Evolutionary conservation across 1,139 yeast genomes (phyloP).

Genomic region (Wickerhamomyces sp.): DNA sequence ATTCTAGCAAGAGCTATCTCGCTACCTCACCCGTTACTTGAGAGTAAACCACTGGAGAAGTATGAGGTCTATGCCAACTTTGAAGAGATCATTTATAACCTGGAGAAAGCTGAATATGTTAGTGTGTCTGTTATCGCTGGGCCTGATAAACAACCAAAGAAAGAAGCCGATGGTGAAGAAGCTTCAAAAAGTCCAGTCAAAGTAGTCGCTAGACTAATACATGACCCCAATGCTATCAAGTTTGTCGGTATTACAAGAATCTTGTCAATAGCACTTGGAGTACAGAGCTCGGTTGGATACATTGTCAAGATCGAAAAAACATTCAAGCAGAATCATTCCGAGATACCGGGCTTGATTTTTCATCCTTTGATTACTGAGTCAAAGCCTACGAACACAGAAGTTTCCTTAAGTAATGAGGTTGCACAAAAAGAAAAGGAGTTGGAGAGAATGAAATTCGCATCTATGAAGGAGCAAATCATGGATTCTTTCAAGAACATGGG

Average conservation of each 20-base stretch:
- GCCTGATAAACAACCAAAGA: constrained; percentile 32
- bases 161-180: constrained; percentile 12
- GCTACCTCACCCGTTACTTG: constrained; percentile 43
- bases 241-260: constrained; percentile 52
- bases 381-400: constrained; percentile 20
- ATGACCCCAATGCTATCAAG: constrained; percentile 26
- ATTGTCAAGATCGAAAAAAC: constrained; percentile 52
- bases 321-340: constrained; percentile 30
- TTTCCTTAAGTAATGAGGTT: constrained; percentile 16
- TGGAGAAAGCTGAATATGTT: constrained; percentile 43
- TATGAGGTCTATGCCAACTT: constrained; percentile 44
- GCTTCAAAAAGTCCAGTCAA: constrained; percentile 25
- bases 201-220: constrained; percentile 51
- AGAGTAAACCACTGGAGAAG: constrained; percentile 9
- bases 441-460: constrained; percentile 17
- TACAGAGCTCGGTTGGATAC: constrained; percentile 44
- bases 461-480: constrained; percentile 25
- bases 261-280: constrained; percentile 55
- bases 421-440: constrained; percentile 19
- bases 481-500: constrained; percentile 13
- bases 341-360: constrained; percentile 39
- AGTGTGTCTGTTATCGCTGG: constrained; percentile 56
- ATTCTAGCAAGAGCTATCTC: constrained; percentile 50
- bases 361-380: constrained; percentile 53
- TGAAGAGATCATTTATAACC: constrained; percentile 29